Conservation (phyloP, 306 rosid genomes). For the Inga oerstediana region DNA sequence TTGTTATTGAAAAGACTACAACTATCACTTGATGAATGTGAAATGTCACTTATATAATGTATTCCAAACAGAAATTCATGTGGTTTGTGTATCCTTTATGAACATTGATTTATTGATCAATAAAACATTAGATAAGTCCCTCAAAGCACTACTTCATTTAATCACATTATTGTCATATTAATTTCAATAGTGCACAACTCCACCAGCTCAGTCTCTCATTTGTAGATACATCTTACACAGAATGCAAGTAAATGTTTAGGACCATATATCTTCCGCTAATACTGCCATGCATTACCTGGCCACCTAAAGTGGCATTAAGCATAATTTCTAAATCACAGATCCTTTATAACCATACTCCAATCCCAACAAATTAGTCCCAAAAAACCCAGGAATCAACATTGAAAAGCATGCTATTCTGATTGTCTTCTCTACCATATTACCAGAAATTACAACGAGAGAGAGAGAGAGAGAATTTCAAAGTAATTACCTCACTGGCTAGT, state of each 20-base stretch:
- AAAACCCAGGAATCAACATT: slow-evolving; percentile 16
- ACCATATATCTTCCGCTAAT: slow-evolving; percentile 1
- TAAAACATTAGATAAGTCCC: background rate
- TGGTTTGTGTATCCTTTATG: background rate
- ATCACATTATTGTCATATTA: background rate
- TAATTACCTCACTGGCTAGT: slow-evolving; percentile 94
- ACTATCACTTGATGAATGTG: background rate
- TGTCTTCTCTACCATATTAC: slow-evolving; percentile 22
- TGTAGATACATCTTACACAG: background rate
- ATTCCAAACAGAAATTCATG: slow-evolving; percentile 16
- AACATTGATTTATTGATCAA: background rate
- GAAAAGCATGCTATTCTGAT: slow-evolving; percentile 4
- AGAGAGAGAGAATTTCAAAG: slow-evolving; percentile 6
- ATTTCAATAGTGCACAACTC: slow-evolving; percentile 9
- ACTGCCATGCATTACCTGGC: background rate
- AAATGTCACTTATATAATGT: background rate
- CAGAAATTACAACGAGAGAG: slow-evolving; percentile 12
- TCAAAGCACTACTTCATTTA: slow-evolving; percentile 8
- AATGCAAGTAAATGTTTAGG: slow-evolving; percentile 11
- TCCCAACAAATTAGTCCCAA: background rate
- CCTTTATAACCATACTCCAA: slow-evolving; percentile 5
- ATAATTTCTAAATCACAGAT: background rate
- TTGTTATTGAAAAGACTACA: background rate
- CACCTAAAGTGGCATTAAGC: slow-evolving; percentile 10
- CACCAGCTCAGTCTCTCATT: background rate